Conservation (phyloP, 169 alveolate species). For the Fabrea salina region DNA sequence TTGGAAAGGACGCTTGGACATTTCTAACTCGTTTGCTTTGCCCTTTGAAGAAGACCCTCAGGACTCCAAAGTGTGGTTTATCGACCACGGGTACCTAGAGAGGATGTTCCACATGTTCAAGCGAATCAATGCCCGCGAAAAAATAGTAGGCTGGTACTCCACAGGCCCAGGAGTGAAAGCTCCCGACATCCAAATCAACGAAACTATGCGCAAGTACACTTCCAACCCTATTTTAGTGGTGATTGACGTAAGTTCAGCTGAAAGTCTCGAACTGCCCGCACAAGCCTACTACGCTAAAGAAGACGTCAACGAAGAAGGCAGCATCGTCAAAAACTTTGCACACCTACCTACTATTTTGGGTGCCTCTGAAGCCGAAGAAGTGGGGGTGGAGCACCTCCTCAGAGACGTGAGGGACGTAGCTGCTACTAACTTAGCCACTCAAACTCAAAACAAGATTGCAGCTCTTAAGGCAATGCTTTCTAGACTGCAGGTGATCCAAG, state of each 20-base stretch:
- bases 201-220: conserved; percentile 91
- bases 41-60: conserved; percentile 99
- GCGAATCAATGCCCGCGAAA: conserved; percentile 93
- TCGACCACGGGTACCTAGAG: conserved; percentile 98
- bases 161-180: conserved; percentile 97
- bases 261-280: conserved; percentile 80
- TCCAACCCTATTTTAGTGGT: conserved; percentile 94
- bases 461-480: conserved; percentile 21
- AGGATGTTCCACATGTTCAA: conserved; percentile 96
- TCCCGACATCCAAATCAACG: conserved; percentile 97
- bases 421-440: conserved; percentile 89
- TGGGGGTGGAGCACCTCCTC: conserved; percentile 97
- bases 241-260: conserved; percentile 80
- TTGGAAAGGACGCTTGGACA: conserved; percentile 89
- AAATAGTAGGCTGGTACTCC: conserved; percentile 98
- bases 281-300: conserved; percentile 93
- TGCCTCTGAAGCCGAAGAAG: conserved; percentile 98
- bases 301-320: conserved; percentile 92
- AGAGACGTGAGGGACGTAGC: conserved; percentile 96
- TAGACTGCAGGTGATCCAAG: neutral
- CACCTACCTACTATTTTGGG: conserved; percentile 73
- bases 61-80: conserved; percentile 97
- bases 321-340: conserved; percentile 90
- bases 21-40: conserved; percentile 97
- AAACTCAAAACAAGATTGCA: conserved; percentile 22